Evolutionary conservation across 2,329 filamentous ascomycete genomes (phyloP).

Genomic region (Pseudopithomyces maydicus): DNA sequence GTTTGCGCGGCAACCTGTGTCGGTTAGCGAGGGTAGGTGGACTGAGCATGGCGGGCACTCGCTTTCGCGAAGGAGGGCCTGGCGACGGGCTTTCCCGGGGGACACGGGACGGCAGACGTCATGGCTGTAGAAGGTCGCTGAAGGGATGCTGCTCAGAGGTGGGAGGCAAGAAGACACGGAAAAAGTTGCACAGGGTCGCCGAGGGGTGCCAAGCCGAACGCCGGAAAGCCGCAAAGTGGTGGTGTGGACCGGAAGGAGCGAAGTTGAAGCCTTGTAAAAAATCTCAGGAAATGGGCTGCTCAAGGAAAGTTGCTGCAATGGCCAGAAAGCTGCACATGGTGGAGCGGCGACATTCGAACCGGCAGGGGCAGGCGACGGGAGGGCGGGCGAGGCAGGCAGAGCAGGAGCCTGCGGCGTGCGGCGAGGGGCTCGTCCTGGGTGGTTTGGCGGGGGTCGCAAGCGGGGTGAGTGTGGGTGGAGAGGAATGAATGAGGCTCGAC

Average conservation of each 20-base stretch:
- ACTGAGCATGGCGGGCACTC: slow-evolving; percentile 50
- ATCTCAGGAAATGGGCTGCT: slow-evolving; percentile 54
- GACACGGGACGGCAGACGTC: slow-evolving; percentile 37
- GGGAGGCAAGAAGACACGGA: not conserved
- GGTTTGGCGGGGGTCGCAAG: slow-evolving; percentile 18
- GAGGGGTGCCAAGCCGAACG: slow-evolving; percentile 29
- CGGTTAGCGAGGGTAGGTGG: slow-evolving; percentile 17
- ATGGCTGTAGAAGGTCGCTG: slow-evolving; percentile 21
- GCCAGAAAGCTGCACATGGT: slow-evolving; percentile 56
- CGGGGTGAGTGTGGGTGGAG: slow-evolving; percentile 17
- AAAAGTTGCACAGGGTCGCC: slow-evolving; percentile 4
- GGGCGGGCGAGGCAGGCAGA: slow-evolving; percentile 1
- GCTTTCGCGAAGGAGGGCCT: slow-evolving; percentile 81
- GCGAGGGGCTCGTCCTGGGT: slow-evolving; percentile 10
- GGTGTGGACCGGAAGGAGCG: slow-evolving; percentile 36
- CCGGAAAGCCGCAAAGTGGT: slow-evolving; percentile 27
- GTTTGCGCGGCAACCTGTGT: slow-evolving; percentile 49
- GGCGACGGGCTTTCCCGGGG: slow-evolving; percentile 36
- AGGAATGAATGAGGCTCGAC: slow-evolving; percentile 14
- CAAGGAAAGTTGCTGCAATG: slow-evolving; percentile 56
- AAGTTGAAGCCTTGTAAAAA: slow-evolving; percentile 32
- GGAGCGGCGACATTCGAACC: slow-evolving; percentile 52
- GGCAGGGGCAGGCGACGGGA: slow-evolving; percentile 17
- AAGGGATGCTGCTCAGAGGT: slow-evolving; percentile 4
- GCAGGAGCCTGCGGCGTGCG: not conserved